A percentile compares a stretch with the other conserved stretches of the same genome.
phyloP scores from a whole-genome alignment of 129 eudicot genomes.

The Tagetes patula region DNA sequence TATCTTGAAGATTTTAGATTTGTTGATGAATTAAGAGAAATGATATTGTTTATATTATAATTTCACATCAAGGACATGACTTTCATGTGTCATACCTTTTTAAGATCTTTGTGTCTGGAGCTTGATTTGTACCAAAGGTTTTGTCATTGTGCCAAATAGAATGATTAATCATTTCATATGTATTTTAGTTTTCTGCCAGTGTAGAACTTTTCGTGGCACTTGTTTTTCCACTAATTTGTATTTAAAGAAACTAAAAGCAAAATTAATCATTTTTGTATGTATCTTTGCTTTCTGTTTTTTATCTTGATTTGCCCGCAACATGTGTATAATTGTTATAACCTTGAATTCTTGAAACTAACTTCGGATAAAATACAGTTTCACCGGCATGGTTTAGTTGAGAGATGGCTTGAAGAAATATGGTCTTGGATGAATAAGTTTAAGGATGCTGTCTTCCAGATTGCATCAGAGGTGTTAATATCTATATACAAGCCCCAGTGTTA shows the following conservation, averaged over 20 bases:
- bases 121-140: not conserved
- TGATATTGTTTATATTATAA: constrained; percentile 1
- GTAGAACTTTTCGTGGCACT: not conserved
- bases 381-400: constrained; percentile 75
- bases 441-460: constrained; percentile 56
- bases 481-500: constrained; percentile 9
- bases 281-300: not conserved
- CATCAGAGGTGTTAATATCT: constrained; percentile 60
- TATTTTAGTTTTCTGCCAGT: not conserved
- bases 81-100: not conserved
- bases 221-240: not conserved
- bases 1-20: not conserved
- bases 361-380: constrained; percentile 60
- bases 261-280: not conserved
- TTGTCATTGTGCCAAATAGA: constrained; percentile 2
- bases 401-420: constrained; percentile 95
- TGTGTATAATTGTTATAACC: constrained; percentile 5
- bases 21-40: not conserved
- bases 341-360: constrained; percentile 22
- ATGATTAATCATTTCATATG: not conserved
- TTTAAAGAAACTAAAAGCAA: not conserved
- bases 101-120: not conserved
- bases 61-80: not conserved
- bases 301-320: not conserved
- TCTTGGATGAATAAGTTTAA: constrained; percentile 75